phyloP scores from a whole-genome alignment of 768 basidiomycete genomes.

The Bullera alba region DNA sequence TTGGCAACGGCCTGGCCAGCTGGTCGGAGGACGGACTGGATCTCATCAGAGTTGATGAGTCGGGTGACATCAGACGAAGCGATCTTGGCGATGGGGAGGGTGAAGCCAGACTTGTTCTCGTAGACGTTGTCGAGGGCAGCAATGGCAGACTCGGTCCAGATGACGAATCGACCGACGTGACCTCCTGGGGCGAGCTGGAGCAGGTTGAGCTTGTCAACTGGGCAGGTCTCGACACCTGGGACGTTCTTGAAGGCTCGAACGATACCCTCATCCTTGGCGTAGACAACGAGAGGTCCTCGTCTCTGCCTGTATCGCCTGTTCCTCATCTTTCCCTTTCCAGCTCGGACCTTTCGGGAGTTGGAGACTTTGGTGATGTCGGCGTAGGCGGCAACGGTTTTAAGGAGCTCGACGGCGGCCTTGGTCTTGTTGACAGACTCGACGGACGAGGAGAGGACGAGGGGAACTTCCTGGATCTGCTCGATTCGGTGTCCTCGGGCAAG shows the following conservation, averaged over 20 bases:
- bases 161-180: conserved; percentile 95
- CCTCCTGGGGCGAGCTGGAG: conserved; percentile 99
- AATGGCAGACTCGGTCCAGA: conserved; percentile 97
- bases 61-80: conserved; percentile 93
- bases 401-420: conserved; percentile 88
- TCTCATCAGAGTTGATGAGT: conserved; percentile 95
- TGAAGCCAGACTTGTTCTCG: conserved; percentile 58
- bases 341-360: conserved; percentile 91
- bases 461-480: conserved; percentile 93
- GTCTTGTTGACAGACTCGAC: conserved; percentile 90
- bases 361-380: conserved; percentile 91
- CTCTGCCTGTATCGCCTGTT: conserved; percentile 95
- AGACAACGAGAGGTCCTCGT: conserved; percentile 93
- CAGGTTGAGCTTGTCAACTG: conserved; percentile 87
- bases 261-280: conserved; percentile 94
- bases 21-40: conserved; percentile 91
- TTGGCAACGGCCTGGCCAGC: conserved; percentile 77
- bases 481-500: conserved; percentile 98
- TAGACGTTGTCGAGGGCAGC: conserved; percentile 86
- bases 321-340: conserved; percentile 94
- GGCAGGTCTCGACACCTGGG: conserved; percentile 95
- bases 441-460: conserved; percentile 73
- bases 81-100: conserved; percentile 90
- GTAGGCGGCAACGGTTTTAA: conserved; percentile 85
- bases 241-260: conserved; percentile 98